These are phyloP conservation scores for Boletus barrowsii DNA, from an alignment of 768 basidiomycete genomes.

Conservation along the genomic window DNA sequence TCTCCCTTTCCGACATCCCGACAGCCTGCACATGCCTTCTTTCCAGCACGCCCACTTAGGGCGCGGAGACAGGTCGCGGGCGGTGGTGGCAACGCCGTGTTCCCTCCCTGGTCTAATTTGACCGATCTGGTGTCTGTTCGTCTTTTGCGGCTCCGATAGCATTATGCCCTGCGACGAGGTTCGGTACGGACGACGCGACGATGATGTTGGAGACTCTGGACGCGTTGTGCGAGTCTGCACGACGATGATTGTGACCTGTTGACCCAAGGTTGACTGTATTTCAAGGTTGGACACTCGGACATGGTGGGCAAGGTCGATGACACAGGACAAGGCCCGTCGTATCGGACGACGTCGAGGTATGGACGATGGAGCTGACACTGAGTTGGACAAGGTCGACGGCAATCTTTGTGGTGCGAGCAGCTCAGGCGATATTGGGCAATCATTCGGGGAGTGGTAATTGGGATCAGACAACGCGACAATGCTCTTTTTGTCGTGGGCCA, in stretches of 20 bases:
- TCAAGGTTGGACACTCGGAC: background rate
- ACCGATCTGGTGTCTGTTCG: background rate
- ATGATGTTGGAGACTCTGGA: background rate
- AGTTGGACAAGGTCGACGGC: background rate
- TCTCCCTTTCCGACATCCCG: background rate
- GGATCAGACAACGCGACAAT: background rate
- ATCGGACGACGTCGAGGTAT: background rate
- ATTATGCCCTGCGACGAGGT: background rate
- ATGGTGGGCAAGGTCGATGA: background rate
- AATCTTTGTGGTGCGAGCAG: no score
- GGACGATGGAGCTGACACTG: background rate
- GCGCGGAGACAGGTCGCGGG: no score
- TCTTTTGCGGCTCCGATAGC: background rate
- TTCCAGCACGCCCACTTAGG: slow-evolving; percentile 17
- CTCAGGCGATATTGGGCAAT: background rate
- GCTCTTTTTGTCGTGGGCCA: background rate
- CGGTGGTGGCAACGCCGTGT: background rate
- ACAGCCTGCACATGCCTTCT: slow-evolving; percentile 8
- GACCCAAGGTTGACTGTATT: background rate
- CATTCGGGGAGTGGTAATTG: background rate
- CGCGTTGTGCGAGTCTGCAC: background rate
- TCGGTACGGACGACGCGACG: background rate
- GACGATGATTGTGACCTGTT: background rate
- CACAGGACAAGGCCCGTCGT: background rate
- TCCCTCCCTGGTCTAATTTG: background rate